Evolutionary conservation across 805 yeast genomes (phyloP).

Genomic region (Pichia insulana): DNA sequence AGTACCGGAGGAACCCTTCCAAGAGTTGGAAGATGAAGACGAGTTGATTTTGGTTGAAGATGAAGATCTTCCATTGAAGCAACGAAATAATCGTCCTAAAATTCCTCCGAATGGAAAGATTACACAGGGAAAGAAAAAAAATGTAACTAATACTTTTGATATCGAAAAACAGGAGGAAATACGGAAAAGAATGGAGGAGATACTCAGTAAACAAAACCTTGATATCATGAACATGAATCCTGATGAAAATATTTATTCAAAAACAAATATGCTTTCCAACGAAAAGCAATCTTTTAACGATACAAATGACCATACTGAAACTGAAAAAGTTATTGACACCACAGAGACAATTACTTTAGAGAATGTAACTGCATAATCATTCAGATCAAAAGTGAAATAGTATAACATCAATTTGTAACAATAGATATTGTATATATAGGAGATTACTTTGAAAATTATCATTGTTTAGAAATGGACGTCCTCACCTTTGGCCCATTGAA

Average conservation of each 20-base stretch:
- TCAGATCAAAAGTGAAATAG: too few relatives aligned
- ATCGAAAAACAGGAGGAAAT: constrained; percentile 31
- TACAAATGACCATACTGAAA: neutral
- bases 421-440: too few relatives aligned
- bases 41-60: constrained; percentile 65
- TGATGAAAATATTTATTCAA: too few relatives aligned
- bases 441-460: too few relatives aligned
- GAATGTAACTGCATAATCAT: too few relatives aligned
- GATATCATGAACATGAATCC: neutral
- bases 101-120: constrained; percentile 90
- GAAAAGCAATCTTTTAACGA: neutral
- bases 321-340: neutral
- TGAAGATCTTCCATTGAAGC: constrained; percentile 75
- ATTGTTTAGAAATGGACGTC: constrained; percentile 25
- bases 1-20: constrained; percentile 14
- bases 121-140: constrained; percentile 55
- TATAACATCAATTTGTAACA: too few relatives aligned
- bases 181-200: constrained; percentile 5
- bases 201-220: neutral
- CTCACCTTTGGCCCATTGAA: constrained; percentile 27
- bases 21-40: constrained; percentile 25
- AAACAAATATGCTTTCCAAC: too few relatives aligned
- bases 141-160: constrained; percentile 45
- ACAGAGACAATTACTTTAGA: too few relatives aligned
- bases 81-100: constrained; percentile 64